Evolutionary conservation across 1,284 basidiomycete species (phyloP).

Genomic region (Tremellales sp.): DNA sequence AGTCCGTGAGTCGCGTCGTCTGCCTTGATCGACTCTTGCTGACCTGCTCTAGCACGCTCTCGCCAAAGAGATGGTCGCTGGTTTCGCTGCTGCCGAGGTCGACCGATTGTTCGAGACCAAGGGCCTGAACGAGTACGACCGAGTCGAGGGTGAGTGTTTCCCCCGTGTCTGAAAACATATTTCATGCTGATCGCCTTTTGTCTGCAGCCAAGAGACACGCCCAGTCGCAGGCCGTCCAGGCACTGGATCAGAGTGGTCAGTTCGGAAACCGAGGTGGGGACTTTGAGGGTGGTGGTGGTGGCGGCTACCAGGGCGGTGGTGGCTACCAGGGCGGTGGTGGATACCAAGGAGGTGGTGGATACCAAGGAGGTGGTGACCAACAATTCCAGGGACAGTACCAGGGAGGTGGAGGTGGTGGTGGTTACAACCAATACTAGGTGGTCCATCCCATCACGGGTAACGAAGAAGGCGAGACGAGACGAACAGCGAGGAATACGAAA

Average conservation of each 20-base stretch:
- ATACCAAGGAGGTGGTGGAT: too few relatives aligned
- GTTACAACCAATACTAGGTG: too few relatives aligned
- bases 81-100: slow-evolving; percentile 45
- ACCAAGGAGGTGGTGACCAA: too few relatives aligned
- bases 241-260: slow-evolving; percentile 38
- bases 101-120: slow-evolving; percentile 48
- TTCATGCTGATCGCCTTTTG: neutral
- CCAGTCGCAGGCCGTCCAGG: slow-evolving; percentile 31
- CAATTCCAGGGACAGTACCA: too few relatives aligned
- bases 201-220: slow-evolving; percentile 35
- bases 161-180: neutral
- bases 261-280: too few relatives aligned
- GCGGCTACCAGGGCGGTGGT: too few relatives aligned
- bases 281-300: too few relatives aligned
- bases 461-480: too few relatives aligned
- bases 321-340: too few relatives aligned
- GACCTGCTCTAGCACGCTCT: slow-evolving; percentile 23
- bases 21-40: neutral
- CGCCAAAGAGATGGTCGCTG: slow-evolving; percentile 47
- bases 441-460: too few relatives aligned
- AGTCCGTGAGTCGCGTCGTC: slow-evolving; percentile 21
- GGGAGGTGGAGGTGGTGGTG: too few relatives aligned
- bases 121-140: slow-evolving; percentile 11
- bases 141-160: slow-evolving; percentile 1
- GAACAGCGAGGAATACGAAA: too few relatives aligned